Evolutionary conservation across 2,329 filamentous ascomycete species (phyloP).

Genomic region (Biscogniauxia marginata): DNA sequence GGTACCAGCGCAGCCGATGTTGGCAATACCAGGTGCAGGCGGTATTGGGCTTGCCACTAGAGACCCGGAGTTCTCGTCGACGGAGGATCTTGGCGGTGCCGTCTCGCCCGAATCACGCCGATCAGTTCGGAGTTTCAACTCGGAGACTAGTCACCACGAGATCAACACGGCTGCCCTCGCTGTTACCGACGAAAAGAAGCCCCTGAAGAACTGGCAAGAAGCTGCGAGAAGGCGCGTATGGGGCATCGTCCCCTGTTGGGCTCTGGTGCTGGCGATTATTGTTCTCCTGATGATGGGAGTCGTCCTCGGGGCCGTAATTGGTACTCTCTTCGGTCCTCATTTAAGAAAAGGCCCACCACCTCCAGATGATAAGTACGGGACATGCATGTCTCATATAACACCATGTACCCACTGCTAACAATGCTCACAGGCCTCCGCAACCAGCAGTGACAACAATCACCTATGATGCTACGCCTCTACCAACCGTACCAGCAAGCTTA

Average conservation of each 20-base stretch:
- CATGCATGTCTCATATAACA: background rate
- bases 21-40: constrained; percentile 54
- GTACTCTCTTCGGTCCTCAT: constrained; percentile 41
- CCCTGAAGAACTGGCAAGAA: constrained; percentile 50
- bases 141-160: constrained; percentile 51
- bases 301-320: constrained; percentile 58
- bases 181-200: constrained; percentile 47
- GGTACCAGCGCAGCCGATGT: constrained; percentile 17
- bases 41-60: constrained; percentile 60
- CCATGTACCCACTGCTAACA: constrained; percentile 10
- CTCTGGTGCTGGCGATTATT: constrained; percentile 49
- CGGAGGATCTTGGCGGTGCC: constrained; percentile 47
- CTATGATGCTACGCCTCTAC: constrained; percentile 51
- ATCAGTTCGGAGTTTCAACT: constrained; percentile 51
- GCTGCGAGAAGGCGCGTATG: constrained; percentile 55
- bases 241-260: constrained; percentile 62
- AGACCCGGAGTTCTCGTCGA: constrained; percentile 62
- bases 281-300: constrained; percentile 52
- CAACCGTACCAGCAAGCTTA: constrained; percentile 50
- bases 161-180: constrained; percentile 50
- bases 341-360: constrained; percentile 8
- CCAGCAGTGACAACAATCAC: constrained; percentile 33
- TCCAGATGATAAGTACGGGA: constrained; percentile 17
- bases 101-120: constrained; percentile 47
- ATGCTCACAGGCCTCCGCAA: constrained; percentile 14